phyloP scores from a whole-genome alignment of 2,329 filamentous ascomycete species.

The Colletotrichum graminicola region DNA sequence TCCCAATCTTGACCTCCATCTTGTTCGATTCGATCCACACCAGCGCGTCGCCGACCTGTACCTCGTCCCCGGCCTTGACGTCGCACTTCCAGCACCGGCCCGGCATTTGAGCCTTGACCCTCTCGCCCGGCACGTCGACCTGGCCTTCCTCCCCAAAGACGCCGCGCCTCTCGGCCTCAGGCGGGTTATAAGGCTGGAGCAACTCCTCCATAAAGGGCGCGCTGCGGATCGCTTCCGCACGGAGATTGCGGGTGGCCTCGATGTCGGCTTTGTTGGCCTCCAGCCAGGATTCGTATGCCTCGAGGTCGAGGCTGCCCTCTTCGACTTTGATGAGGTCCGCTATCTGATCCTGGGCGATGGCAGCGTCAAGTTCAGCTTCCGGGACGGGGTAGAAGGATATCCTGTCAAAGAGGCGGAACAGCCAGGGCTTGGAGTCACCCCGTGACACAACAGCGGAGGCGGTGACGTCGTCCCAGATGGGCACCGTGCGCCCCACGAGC shows the following conservation, averaged over 20 bases:
- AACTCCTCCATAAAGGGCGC: conserved; percentile 50
- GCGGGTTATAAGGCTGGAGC: conserved; percentile 45
- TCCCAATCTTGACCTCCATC: conserved; percentile 54
- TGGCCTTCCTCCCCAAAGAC: background rate
- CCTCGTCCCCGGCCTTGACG: conserved; percentile 45
- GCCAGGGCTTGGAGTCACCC: conserved; percentile 43
- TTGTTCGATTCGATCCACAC: conserved; percentile 54
- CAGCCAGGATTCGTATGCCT: conserved; percentile 51
- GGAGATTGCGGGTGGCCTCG: conserved; percentile 40
- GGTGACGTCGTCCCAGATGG: conserved; percentile 49
- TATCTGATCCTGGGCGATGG: conserved; percentile 34
- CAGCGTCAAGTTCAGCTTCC: conserved; percentile 47
- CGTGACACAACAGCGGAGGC: conserved; percentile 20
- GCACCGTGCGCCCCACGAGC: conserved; percentile 52
- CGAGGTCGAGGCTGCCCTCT: conserved; percentile 48
- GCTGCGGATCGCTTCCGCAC: conserved; percentile 46
- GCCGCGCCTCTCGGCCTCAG: conserved; percentile 22
- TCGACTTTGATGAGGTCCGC: conserved; percentile 46
- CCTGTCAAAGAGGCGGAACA: conserved; percentile 51
- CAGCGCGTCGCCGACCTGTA: conserved; percentile 48
- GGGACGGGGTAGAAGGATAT: conserved; percentile 50
- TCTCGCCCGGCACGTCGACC: conserved; percentile 42
- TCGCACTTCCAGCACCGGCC: conserved; percentile 52
- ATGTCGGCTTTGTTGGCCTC: conserved; percentile 47
- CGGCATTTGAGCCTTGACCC: conserved; percentile 50